Conservation (phyloP, 352 stramenopile genomes). For the Pythium plurisporium region DNA sequence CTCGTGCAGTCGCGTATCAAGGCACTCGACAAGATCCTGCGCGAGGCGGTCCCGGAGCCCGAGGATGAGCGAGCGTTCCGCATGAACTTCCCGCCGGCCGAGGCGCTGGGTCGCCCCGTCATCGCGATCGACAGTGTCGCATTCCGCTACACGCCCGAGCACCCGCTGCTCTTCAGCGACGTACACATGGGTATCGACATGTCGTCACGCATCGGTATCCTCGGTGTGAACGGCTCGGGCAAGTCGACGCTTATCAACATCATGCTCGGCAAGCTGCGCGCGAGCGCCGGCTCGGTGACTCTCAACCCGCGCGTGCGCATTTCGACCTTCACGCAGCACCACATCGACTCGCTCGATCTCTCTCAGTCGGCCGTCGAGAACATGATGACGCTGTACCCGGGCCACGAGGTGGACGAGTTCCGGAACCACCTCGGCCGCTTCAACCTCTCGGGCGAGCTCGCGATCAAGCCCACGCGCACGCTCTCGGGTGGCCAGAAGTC, state of each 20-base stretch:
- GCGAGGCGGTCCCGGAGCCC: constrained; percentile 90
- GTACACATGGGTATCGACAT: constrained; percentile 98
- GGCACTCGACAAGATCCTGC: constrained; percentile 82
- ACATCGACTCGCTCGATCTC: constrained; percentile 94
- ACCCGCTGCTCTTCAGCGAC: constrained; percentile 67
- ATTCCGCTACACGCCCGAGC: constrained; percentile 67
- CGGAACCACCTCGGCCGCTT: constrained; percentile 94
- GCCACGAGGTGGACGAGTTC: constrained; percentile 86
- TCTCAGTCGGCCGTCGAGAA: constrained; percentile 87
- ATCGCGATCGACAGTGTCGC: constrained; percentile 90
- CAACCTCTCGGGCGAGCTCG: constrained; percentile 94
- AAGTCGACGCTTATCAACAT: constrained; percentile 97
- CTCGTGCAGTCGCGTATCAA: constrained; percentile 97
- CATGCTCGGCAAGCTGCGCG: constrained; percentile 92
- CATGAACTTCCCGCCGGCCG: constrained; percentile 94
- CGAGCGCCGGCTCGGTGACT: constrained; percentile 83
- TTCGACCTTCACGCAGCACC: constrained; percentile 96
- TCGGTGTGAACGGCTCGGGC: constrained; percentile 91
- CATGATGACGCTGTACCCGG: constrained; percentile 88
- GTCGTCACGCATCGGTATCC: constrained; percentile 90
- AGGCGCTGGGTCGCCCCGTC: constrained; percentile 93
- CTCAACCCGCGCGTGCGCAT: constrained; percentile 91
- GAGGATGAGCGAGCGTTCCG: constrained; percentile 92
- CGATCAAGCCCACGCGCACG: constrained; percentile 92
- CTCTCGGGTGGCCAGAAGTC: constrained; percentile 96